Evolutionary conservation across 306 rosid genomes (phyloP).

Genomic region (Vigna nakashimae): DNA sequence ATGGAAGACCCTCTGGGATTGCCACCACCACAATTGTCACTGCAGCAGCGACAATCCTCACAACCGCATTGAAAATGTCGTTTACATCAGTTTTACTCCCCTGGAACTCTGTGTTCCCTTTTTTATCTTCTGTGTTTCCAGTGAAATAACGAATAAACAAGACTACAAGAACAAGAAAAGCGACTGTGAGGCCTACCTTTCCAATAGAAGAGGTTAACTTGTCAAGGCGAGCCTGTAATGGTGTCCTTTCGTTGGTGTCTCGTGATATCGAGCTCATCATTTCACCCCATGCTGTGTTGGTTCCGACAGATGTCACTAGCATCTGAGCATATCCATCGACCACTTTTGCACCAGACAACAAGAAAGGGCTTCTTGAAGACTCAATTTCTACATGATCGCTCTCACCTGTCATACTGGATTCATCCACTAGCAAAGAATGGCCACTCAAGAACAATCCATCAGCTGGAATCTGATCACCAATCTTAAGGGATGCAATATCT

Average conservation of each 20-base stretch:
- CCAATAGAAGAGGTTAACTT: constrained; percentile 81
- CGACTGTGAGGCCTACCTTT: constrained; percentile 89
- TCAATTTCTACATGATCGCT: constrained; percentile 81
- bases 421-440: constrained; percentile 76
- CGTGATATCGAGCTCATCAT: constrained; percentile 87
- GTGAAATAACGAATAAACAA: constrained; percentile 82
- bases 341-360: constrained; percentile 84
- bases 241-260: constrained; percentile 70
- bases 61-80: constrained; percentile 60
- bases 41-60: constrained; percentile 68
- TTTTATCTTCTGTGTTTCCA: constrained; percentile 60
- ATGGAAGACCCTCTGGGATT: constrained; percentile 88
- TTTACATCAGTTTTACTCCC: constrained; percentile 50
- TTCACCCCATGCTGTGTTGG: constrained; percentile 86
- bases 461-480: constrained; percentile 91
- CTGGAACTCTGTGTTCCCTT: constrained; percentile 58
- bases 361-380: constrained; percentile 57
- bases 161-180: constrained; percentile 74
- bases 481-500: constrained; percentile 65
- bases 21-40: constrained; percentile 95
- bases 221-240: constrained; percentile 84
- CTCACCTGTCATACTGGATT: constrained; percentile 97
- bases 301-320: constrained; percentile 84
- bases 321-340: constrained; percentile 74
- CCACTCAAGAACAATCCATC: constrained; percentile 81